Conservation (phyloP, 306 rosid genomes). For the Quercus variabilis region DNA sequence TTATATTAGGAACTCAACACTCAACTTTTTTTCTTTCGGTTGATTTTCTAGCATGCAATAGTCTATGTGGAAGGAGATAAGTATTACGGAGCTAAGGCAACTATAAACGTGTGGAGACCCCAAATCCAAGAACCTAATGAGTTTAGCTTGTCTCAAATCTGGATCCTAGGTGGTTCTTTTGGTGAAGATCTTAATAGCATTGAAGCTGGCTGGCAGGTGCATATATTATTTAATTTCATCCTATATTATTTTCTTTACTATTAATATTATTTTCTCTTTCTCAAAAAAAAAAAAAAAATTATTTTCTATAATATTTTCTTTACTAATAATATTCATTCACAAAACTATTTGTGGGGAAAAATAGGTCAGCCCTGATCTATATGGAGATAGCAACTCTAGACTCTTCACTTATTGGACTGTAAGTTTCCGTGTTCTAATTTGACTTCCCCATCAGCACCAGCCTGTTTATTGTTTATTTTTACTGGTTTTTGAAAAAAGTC, state of each 20-base stretch:
- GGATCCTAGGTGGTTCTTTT: constrained; percentile 51
- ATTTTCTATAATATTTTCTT: background rate
- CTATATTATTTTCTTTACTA: background rate
- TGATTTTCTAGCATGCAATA: constrained; percentile 48
- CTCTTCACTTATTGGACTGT: constrained; percentile 67
- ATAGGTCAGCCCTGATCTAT: constrained; percentile 56
- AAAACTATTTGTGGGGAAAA: constrained; percentile 7
- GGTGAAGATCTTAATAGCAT: constrained; percentile 62
- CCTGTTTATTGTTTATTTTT: background rate
- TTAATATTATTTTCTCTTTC: background rate
- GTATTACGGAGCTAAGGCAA: constrained; percentile 56
- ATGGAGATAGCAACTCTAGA: constrained; percentile 55
- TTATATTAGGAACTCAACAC: no score
- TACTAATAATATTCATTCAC: background rate
- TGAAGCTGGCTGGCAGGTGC: constrained; percentile 70
- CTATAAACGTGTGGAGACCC: constrained; percentile 63
- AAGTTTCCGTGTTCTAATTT: constrained; percentile 36
- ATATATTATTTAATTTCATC: background rate
- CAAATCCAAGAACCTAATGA: constrained; percentile 53
- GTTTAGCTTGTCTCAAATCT: constrained; percentile 60
- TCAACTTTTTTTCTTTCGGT: constrained; percentile 5
- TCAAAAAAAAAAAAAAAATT: no score
- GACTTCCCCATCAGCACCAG: background rate
- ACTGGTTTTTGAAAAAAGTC: background rate
- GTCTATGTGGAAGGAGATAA: constrained; percentile 50